A percentile compares a stretch with the other conserved stretches of the same genome.
Evolutionary conservation across 495 filamentous ascomycete species (phyloP).

Genomic region (Trichoderma erinaceum): DNA sequence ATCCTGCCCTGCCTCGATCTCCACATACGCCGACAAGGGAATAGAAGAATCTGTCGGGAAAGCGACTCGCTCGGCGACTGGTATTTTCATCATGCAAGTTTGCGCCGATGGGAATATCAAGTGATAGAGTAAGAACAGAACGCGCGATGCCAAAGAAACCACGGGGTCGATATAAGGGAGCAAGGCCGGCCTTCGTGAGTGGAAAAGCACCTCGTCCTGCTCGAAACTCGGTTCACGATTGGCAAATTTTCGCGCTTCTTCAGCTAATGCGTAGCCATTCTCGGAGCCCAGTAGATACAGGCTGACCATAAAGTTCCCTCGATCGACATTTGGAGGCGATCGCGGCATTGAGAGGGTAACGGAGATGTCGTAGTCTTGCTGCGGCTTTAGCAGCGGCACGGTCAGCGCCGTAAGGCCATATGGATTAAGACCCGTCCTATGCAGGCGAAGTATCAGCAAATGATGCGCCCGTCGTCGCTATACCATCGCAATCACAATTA

Average conservation of each 20-base stretch:
- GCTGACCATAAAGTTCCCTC: slow-evolving; percentile 92
- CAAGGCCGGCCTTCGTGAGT: slow-evolving; percentile 33
- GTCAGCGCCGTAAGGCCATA: slow-evolving; percentile 45
- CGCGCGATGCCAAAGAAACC: slow-evolving; percentile 30
- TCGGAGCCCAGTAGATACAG: slow-evolving; percentile 52
- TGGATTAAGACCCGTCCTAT: slow-evolving; percentile 42
- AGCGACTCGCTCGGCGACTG: slow-evolving; percentile 63
- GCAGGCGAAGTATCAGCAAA: background rate
- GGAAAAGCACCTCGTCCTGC: slow-evolving; percentile 29
- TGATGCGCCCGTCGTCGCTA: background rate
- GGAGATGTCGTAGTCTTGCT: slow-evolving; percentile 58
- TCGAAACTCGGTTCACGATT: slow-evolving; percentile 17
- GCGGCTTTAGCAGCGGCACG: slow-evolving; percentile 36
- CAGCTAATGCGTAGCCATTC: slow-evolving; percentile 16
- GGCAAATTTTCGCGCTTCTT: background rate
- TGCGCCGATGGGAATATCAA: slow-evolving; percentile 36
- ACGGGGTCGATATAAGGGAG: slow-evolving; percentile 38
- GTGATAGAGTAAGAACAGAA: slow-evolving; percentile 41
- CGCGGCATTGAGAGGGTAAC: slow-evolving; percentile 55
- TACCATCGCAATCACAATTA: background rate
- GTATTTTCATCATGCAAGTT: slow-evolving; percentile 53
- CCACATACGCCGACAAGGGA: slow-evolving; percentile 53
- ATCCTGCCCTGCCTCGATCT: slow-evolving; percentile 57
- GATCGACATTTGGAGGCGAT: slow-evolving; percentile 50
- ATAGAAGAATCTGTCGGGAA: slow-evolving; percentile 56